phyloP scores from a whole-genome alignment of 148 eudicot species.

The Pouteria glomerata region DNA sequence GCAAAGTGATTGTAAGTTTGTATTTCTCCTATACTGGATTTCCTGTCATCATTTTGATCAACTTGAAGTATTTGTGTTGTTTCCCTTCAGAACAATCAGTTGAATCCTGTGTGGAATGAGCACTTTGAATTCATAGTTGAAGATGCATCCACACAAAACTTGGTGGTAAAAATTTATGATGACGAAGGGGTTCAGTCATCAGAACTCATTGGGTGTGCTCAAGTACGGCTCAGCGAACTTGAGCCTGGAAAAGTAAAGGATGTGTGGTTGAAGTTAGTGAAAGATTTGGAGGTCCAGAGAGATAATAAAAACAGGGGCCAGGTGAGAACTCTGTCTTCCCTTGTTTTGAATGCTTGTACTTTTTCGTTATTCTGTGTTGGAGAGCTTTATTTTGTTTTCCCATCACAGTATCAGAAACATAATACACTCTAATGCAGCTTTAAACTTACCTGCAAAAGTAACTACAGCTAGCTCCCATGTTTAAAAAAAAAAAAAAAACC shows the following conservation, averaged over 20 bases:
- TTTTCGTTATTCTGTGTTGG: background rate
- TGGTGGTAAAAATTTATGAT: conserved; percentile 79
- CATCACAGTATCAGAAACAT: too few relatives aligned
- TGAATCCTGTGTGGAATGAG: conserved; percentile 97
- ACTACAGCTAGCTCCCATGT: too few relatives aligned
- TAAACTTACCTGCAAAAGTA: too few relatives aligned
- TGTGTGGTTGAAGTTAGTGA: conserved; percentile 89
- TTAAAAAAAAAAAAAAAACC: too few relatives aligned
- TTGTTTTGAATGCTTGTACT: conserved; percentile 4
- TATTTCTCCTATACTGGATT: background rate
- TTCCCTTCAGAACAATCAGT: conserved; percentile 62
- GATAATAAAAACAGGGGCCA: conserved; percentile 89
- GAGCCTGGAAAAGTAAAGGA: conserved; percentile 96
- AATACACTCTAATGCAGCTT: background rate
- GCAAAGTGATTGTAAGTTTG: conserved; percentile 77
- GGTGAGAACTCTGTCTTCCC: conserved; percentile 37
- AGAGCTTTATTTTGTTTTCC: background rate
- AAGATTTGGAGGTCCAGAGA: conserved; percentile 89
- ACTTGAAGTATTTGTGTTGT: conserved; percentile 5
- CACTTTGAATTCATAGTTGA: conserved; percentile 90
- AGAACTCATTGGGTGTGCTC: conserved; percentile 89
- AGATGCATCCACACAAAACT: conserved; percentile 84
- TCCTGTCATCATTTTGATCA: conserved; percentile 5
- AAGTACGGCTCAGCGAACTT: conserved; percentile 60
- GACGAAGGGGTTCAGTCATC: conserved; percentile 94